Base-by-base conservation (phyloP, 2,329 filamentous ascomycete genomes). In the Myriangium duriaei region DNA sequence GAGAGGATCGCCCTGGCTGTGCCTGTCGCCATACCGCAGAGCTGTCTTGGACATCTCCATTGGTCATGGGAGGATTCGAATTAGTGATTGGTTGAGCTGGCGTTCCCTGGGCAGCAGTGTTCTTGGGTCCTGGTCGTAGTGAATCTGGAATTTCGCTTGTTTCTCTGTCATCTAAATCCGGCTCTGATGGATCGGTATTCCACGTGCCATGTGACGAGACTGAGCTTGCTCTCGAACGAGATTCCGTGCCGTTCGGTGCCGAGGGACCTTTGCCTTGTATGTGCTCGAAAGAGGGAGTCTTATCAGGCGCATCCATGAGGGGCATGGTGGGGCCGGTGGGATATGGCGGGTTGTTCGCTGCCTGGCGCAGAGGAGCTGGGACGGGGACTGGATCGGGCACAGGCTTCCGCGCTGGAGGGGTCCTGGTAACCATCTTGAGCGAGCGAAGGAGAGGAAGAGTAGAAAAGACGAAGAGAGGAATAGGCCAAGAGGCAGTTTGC, bases 371-470 rank as follows among this genome's bases (percentile, higher is more conserved):
- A 5, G 60, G 56, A 26, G 57, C 51, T 9, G 63, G 63, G 34
- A 61, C 57, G 30, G 63, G 52, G 32, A 47, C 49, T 18, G 51
- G 52, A n/a, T n/a, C n/a, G n/a, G n/a, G n/a, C n/a, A n/a, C n/a
- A n/a, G n/a, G n/a, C n/a, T n/a, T n/a, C n/a, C n/a, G n/a, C 11
- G 54, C 49, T 16, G 59, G 53, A 5, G 62, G 55, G 44, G 64
- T 65, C 38, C 62, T 52, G 14, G 53, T 61, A 36, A 67, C 62
- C 64, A 68, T 68, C 11, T 41, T 50, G 40, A n/a, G 41, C 41
- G 37, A 11, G 14, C 16, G 14, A n/a, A 17, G n/a, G 35, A 11
- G 14, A 9, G 26, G 15, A 24, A 36, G 12, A 14, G 17, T n/a
- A 12, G 9, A 13, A n/a, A n/a, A n/a, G n/a, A 28, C 24, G 9